Evolutionary conservation across 108 stramenopile species (phyloP).

Genomic region (Conticribra guillardii): DNA sequence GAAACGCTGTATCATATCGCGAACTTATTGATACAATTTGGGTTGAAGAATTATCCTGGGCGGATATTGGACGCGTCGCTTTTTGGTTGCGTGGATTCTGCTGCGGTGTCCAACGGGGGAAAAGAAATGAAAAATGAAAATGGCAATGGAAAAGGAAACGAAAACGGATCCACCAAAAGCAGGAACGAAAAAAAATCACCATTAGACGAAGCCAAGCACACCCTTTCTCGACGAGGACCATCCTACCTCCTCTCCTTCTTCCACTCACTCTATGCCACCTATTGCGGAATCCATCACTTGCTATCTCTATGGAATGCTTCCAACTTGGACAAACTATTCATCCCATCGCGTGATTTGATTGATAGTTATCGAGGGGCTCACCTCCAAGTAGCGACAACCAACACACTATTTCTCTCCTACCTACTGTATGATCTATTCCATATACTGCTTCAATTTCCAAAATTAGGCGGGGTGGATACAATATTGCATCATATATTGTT

Average conservation of each 20-base stretch:
- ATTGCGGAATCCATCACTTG: slow-evolving; percentile 35
- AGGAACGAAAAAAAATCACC: background rate
- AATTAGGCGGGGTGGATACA: slow-evolving; percentile 41
- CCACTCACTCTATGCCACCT: slow-evolving; percentile 41
- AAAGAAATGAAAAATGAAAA: too few species aligned
- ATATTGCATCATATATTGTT: slow-evolving; percentile 45
- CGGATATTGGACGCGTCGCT: background rate
- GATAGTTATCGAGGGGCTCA: slow-evolving; percentile 17
- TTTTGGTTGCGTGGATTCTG: too few species aligned
- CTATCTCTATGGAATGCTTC: slow-evolving; percentile 21
- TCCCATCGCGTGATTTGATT: background rate
- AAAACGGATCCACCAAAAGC: background rate
- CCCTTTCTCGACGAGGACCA: slow-evolving; percentile 33
- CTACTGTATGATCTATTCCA: slow-evolving; percentile 47
- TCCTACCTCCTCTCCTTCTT: slow-evolving; percentile 46
- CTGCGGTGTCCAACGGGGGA: too few species aligned
- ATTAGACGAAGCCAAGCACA: slow-evolving; percentile 16
- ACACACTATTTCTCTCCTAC: slow-evolving; percentile 42
- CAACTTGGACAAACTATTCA: slow-evolving; percentile 34
- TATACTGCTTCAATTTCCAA: slow-evolving; percentile 37
- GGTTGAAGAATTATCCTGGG: background rate
- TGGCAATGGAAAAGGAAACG: background rate
- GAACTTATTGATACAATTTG: background rate
- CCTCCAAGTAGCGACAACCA: slow-evolving; percentile 38
- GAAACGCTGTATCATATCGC: background rate